Percentiles rank a stretch among this genome's conserved stretches.
Evolutionary conservation across 257 asterid species (phyloP).

Genomic region (Solanum lycopersicoides): DNA sequence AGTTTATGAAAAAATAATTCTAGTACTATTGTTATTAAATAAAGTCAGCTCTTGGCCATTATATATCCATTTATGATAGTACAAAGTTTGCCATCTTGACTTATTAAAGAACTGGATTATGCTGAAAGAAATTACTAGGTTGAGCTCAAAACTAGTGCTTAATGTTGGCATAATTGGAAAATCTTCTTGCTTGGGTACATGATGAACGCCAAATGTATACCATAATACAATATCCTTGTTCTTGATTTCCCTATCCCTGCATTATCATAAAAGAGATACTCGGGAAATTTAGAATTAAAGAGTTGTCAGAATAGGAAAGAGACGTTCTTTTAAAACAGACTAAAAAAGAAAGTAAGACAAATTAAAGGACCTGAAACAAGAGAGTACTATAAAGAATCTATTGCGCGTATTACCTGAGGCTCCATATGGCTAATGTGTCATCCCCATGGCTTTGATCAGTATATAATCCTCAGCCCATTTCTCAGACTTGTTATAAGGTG

Average conservation of each 20-base stretch:
- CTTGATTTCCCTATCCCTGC: slow-evolving; percentile 43
- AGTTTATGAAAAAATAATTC: neutral
- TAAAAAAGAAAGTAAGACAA: no score
- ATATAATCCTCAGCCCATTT: slow-evolving; percentile 48
- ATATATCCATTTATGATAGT: neutral
- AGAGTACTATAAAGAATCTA: neutral
- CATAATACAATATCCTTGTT: slow-evolving; percentile 53
- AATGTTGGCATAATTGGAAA: slow-evolving; percentile 51
- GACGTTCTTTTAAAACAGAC: no score
- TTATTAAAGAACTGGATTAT: slow-evolving; percentile 38
- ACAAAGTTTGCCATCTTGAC: neutral
- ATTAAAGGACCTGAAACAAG: neutral
- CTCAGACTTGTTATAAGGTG: slow-evolving; percentile 41
- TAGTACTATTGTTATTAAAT: no score
- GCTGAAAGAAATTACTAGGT: slow-evolving; percentile 57
- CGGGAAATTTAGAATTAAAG: no score
- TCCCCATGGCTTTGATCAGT: slow-evolving; percentile 49
- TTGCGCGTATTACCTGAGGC: slow-evolving; percentile 18
- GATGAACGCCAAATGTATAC: slow-evolving; percentile 57
- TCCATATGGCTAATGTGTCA: slow-evolving; percentile 32
- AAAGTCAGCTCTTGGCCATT: neutral
- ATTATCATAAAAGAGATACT: neutral
- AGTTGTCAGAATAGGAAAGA: no score
- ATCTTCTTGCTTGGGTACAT: slow-evolving; percentile 54
- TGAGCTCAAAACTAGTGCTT: slow-evolving; percentile 35